Base-by-base conservation (phyloP, 1,139 yeast genomes). In the Pichia sp. region DNA sequence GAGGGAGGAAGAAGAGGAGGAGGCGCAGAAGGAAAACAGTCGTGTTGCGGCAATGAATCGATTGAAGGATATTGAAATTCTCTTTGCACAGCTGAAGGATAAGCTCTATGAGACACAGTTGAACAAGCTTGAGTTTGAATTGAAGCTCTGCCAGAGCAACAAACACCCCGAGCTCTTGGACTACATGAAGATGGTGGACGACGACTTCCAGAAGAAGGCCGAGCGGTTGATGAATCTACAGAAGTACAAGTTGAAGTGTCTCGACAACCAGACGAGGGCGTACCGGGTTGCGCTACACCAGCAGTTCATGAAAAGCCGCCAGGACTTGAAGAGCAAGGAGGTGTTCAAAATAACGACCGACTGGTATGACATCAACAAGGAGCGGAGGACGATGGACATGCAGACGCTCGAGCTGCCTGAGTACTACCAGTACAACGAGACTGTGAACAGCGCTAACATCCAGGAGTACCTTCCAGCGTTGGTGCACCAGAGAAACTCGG, bases 331-430 rank as follows among this genome's bases (percentile, higher is more conserved):
- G 60, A 79, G 79, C 56, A 75, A 76, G 41, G 76, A 90, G 75
- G 78, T 93, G 52, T 77, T 81, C 56, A 78, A 82, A 20, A 88
- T 96, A 5, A 92, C 98, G 1, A 82, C 88, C 50, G 79, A 83
- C 61, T 93, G 99, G 98, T 93, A 93, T 72, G 86, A 87, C 62
- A 87, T 92, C 64, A 92, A 92, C 70, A 83, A 86, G 64, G 99
- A 93, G 69, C 78, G 98, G 62, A 80, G 96, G 61, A 84, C 84
- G 54, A 78, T 91, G 82, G 98, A 92, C 68, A 81, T 84, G 61
- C 69, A 85, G 49, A 91, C 66, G 6, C 48, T 68, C 20, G 57
- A 63, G 40, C 58, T 66, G 43, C 72, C 71, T 0, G 71, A 68
- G 49, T 67, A 67, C 54, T 69, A 66, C 58, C 71, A 68, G 55